Evolutionary conservation across 768 basidiomycete species (phyloP).

Genomic region (Tulasnella sp.): DNA sequence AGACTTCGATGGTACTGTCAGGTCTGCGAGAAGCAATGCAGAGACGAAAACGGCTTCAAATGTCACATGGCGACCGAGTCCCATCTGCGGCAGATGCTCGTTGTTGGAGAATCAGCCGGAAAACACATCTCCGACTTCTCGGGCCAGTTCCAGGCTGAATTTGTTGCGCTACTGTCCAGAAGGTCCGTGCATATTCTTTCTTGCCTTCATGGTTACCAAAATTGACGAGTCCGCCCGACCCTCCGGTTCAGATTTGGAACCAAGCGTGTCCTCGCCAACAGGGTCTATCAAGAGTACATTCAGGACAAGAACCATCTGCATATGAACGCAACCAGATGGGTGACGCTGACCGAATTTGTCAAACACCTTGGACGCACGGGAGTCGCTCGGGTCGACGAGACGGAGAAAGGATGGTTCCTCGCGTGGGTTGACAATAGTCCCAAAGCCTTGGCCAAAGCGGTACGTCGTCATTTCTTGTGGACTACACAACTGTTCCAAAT

Average conservation of each 20-base stretch:
- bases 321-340: slow-evolving; percentile 98
- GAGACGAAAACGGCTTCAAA: slow-evolving; percentile 99
- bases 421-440: slow-evolving; percentile 97
- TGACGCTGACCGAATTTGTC: slow-evolving; percentile 90
- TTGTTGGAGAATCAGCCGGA: slow-evolving; percentile 89
- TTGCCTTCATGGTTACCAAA: not conserved
- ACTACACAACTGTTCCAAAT: not conserved
- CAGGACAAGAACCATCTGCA: slow-evolving; percentile 87
- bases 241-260: slow-evolving; percentile 23
- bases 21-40: slow-evolving; percentile 97
- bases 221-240: not conserved
- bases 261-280: slow-evolving; percentile 88
- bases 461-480: slow-evolving; percentile 25
- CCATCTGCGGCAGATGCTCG: slow-evolving; percentile 93
- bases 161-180: slow-evolving; percentile 79
- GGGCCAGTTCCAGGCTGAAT: slow-evolving; percentile 77
- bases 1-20: slow-evolving; percentile 97
- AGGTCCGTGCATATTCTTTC: slow-evolving; percentile 36
- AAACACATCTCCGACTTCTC: slow-evolving; percentile 89
- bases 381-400: slow-evolving; percentile 88
- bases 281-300: slow-evolving; percentile 97
- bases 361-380: slow-evolving; percentile 82
- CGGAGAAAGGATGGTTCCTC: slow-evolving; percentile 97
- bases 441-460: slow-evolving; percentile 83
- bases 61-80: slow-evolving; percentile 81